Percentiles rank a stretch among this genome's conserved stretches.
Evolutionary conservation across 352 stramenopile species (phyloP).

Genomic region (Phytophthora pisi): DNA sequence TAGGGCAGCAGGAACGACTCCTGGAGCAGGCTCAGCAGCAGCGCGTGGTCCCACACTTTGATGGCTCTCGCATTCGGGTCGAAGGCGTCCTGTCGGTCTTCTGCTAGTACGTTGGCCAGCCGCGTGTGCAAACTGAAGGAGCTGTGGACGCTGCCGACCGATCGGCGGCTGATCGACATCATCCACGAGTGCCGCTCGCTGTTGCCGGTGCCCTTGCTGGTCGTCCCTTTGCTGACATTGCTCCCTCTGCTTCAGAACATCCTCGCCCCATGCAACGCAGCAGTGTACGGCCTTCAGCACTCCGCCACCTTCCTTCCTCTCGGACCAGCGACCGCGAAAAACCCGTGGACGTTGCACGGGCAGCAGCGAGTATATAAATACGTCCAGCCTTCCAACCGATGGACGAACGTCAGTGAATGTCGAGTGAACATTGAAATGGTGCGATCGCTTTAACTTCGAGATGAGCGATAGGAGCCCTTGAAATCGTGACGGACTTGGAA

Average conservation of each 20-base stretch:
- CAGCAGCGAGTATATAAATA: not conserved
- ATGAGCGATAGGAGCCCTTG: no score
- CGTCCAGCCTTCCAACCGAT: not conserved
- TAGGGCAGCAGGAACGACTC: not conserved
- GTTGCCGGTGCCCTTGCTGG: not conserved
- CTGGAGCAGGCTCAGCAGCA: not conserved
- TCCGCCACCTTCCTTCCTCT: not conserved
- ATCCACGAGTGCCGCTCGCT: not conserved
- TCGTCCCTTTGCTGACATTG: constrained; percentile 3
- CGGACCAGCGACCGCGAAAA: not conserved
- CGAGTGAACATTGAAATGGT: no score
- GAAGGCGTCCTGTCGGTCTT: constrained; percentile 1
- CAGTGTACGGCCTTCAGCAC: no score
- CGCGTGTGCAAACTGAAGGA: constrained; percentile 1
- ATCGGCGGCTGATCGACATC: not conserved
- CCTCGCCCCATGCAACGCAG: not conserved
- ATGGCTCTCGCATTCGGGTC: constrained; percentile 2
- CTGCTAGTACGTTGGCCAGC: not conserved
- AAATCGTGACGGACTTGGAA: no score
- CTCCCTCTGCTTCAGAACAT: not conserved
- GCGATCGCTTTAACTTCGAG: no score
- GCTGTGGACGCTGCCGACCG: not conserved
- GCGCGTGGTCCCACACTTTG: not conserved
- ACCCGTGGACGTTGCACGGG: not conserved
- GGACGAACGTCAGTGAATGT: no score